Base-by-base conservation (phyloP, 805 yeast species). In the Candida manassasensis region DNA sequence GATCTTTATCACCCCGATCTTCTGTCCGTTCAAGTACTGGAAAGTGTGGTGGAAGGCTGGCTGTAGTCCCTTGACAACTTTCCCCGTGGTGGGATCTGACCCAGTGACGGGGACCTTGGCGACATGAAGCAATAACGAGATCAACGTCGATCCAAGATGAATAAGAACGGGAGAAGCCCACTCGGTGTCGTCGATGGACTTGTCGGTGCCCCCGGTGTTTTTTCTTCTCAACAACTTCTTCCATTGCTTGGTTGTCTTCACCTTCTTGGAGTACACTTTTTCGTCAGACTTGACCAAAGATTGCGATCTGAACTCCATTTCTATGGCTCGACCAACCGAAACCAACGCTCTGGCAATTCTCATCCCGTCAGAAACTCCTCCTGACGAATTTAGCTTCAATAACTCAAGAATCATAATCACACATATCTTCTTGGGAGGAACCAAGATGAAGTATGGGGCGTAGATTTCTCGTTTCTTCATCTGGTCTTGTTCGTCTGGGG, bases 31-130 rank as follows among this genome's bases (percentile, higher is more conserved):
- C 32, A 75, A 73, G 49, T 81, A 87, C 57, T 86, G 94, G 57
- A 85, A 89, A 3, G 87, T 75, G 52, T 93, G 97, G 41, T 79
- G 80, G 50, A 93, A 84, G 0, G 97, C 97, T 2, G 97, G 96
- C 6, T 88, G 90, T 26, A 73, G 66, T 14, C 89, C 94, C 21
- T 61, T 59, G n/a, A 84, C 81, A 1, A 55, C 55, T 35, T 76
- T 61, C 8, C 84, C 82, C 0, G 95, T 81, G 2, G 77, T 68
- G 2, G 97, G 97, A 53, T 90, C 96, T 1, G 62, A 69, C 30
- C 89, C 96, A 24, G 71, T 67, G 3, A 89, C 96, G 16, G 78
- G 73, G 9, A 90, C 82, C 48, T 78, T 83, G 3, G 97, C 95
- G 16, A 83, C 86, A 45, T 84, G 84, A 50, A 90, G 68, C 37